Evolutionary conservation across 495 filamentous ascomycete genomes (phyloP).

Genomic region (Neurospora africana): DNA sequence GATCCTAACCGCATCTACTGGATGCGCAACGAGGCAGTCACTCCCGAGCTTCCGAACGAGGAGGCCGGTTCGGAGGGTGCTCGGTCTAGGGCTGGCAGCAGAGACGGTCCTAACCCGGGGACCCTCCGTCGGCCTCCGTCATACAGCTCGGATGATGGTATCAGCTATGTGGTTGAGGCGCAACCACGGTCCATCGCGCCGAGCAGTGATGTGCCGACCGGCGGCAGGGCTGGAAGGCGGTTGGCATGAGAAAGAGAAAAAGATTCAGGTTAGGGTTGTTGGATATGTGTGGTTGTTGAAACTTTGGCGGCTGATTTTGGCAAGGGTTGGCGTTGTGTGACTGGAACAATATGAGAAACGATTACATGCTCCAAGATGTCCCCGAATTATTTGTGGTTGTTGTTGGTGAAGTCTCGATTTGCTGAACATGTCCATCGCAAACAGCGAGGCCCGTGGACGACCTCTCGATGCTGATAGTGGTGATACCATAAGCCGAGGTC

Average conservation of each 20-base stretch:
- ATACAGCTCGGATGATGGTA: slow-evolving; percentile 61
- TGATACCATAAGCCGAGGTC: background rate
- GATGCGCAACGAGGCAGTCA: slow-evolving; percentile 46
- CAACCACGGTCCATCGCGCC: slow-evolving; percentile 43
- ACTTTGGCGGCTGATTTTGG: background rate
- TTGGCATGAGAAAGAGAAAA: background rate
- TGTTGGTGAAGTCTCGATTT: background rate
- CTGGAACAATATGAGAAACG: background rate
- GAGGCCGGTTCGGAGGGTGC: background rate
- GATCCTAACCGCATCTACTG: slow-evolving; percentile 75
- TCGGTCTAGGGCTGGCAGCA: slow-evolving; percentile 7
- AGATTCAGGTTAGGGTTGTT: background rate
- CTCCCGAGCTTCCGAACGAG: background rate
- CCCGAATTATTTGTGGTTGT: too few species aligned
- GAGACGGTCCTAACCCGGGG: background rate
- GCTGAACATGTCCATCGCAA: background rate
- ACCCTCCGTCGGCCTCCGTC: slow-evolving; percentile 49
- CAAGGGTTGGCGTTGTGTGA: background rate
- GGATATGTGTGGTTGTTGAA: background rate
- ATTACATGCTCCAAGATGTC: background rate
- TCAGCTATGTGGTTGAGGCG: slow-evolving; percentile 56
- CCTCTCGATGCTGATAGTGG: background rate
- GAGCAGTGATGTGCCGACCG: slow-evolving; percentile 29
- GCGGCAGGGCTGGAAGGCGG: slow-evolving; percentile 16
- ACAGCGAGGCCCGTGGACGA: background rate